A percentile compares a stretch with the other conserved stretches of the same genome.
Evolutionary conservation across 495 filamentous ascomycete genomes (phyloP).

Genomic region (Tirmania nivea): DNA sequence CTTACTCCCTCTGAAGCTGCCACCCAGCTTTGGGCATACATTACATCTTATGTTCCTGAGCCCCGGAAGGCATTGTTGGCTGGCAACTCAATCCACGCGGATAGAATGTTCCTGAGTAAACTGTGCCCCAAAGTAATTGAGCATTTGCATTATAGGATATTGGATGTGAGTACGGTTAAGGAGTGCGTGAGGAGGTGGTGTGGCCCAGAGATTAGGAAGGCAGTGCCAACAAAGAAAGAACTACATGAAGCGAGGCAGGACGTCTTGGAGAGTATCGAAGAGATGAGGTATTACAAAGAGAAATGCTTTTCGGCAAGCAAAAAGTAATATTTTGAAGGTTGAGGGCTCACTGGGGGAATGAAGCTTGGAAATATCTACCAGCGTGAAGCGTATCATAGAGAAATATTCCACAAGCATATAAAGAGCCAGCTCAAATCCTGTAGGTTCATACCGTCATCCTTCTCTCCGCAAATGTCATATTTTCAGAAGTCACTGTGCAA

Average conservation of each 20-base stretch:
- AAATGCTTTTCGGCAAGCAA: conserved; percentile 30
- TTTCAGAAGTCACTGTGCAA: neutral
- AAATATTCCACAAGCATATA: no score
- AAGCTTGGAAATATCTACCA: no score
- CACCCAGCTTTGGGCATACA: conserved; percentile 50
- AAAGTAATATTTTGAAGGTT: no score
- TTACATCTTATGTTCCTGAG: conserved; percentile 44
- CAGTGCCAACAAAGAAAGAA: conserved; percentile 46
- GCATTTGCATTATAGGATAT: conserved; percentile 66
- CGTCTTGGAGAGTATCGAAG: conserved; percentile 85
- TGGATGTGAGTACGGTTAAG: conserved; percentile 81
- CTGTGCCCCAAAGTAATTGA: conserved; percentile 46
- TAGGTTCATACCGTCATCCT: no score
- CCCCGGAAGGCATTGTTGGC: conserved; percentile 48
- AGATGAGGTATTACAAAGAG: conserved; percentile 61
- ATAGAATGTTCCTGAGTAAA: conserved; percentile 59
- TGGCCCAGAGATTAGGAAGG: conserved; percentile 30
- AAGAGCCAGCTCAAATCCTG: no score
- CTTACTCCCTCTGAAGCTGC: conserved; percentile 54
- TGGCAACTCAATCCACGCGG: conserved; percentile 80
- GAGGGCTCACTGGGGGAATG: no score
- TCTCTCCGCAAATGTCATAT: no score
- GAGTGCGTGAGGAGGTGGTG: conserved; percentile 75
- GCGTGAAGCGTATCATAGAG: no score
- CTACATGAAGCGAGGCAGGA: conserved; percentile 70